Evolutionary conservation across 805 yeast species (phyloP).

Genomic region (Diddensiella transvaalensis): DNA sequence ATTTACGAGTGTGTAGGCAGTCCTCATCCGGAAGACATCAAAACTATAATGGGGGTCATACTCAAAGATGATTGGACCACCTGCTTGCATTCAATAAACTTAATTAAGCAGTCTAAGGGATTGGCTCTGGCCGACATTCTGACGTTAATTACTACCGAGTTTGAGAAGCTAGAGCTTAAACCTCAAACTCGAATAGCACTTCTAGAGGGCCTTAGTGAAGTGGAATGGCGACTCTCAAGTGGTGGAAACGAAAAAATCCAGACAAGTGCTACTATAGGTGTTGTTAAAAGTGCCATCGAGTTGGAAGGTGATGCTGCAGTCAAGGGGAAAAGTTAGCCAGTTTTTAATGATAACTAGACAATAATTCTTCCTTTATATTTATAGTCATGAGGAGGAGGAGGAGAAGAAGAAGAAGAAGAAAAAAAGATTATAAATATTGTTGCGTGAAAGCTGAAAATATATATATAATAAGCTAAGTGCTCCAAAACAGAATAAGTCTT

Average conservation of each 20-base stretch:
- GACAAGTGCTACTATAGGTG: conserved; percentile 85
- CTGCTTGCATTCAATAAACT: conserved; percentile 61
- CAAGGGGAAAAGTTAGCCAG: too few species aligned
- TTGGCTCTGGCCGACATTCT: conserved; percentile 85
- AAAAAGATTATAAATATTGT: too few species aligned
- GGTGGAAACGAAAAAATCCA: conserved; percentile 94
- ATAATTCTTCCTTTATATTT: background rate
- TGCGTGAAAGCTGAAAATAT: too few species aligned
- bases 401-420: background rate
- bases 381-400: background rate
- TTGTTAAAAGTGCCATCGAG: conserved; percentile 66
- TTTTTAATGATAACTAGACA: background rate
- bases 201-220: conserved; percentile 71
- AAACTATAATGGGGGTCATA: conserved; percentile 68
- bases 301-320: conserved; percentile 35
- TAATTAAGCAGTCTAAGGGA: conserved; percentile 69
- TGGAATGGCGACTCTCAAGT: conserved; percentile 84
- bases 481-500: too few species aligned
- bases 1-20: conserved; percentile 95
- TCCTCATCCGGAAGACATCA: conserved; percentile 84
- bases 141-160: conserved; percentile 66
- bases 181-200: conserved; percentile 59
- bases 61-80: conserved; percentile 87
- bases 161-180: conserved; percentile 65
- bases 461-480: too few species aligned